Evolutionary conservation across 139 green algal species (phyloP).

Genomic region (Penium margaritaceum): DNA sequence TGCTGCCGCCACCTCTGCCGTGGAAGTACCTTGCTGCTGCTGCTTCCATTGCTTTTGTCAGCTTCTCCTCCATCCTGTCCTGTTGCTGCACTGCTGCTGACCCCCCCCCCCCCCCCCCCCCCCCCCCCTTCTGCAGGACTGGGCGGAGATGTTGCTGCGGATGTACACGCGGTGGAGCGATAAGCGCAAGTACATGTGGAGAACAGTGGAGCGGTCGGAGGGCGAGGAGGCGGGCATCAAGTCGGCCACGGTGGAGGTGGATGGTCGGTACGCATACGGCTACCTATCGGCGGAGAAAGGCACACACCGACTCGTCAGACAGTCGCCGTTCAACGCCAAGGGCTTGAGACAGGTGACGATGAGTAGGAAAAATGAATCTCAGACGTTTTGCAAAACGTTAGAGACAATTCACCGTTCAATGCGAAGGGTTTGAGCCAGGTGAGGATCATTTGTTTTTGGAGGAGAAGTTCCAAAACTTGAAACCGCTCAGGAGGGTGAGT

Average conservation of each 20-base stretch:
- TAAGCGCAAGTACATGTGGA: slow-evolving; percentile 44
- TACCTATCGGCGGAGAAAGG: slow-evolving; percentile 78
- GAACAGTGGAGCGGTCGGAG: slow-evolving; percentile 41
- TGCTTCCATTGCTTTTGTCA: neutral
- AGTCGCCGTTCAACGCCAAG: slow-evolving; percentile 79
- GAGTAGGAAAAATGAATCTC: too few species aligned
- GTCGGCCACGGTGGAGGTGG: slow-evolving; percentile 70
- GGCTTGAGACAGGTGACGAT: slow-evolving; percentile 57
- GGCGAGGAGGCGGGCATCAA: slow-evolving; percentile 87
- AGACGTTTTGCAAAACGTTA: too few species aligned
- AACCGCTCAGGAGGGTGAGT: neutral
- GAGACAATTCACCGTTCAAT: too few species aligned
- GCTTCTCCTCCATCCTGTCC: neutral
- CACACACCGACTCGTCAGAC: slow-evolving; percentile 86
- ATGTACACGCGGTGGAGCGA: slow-evolving; percentile 85
- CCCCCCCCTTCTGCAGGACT: too few species aligned
- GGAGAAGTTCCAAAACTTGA: too few species aligned
- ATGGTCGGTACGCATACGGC: slow-evolving; percentile 67
- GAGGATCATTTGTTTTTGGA: neutral
- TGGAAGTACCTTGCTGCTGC: neutral
- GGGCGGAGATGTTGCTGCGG: slow-evolving; percentile 84
- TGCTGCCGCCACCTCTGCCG: neutral
- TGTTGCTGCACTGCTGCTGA: neutral
- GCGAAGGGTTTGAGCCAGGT: neutral
- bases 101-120: neutral